Conservation (phyloP, 768 basidiomycete species). For the Cystobasidium ongulense region DNA sequence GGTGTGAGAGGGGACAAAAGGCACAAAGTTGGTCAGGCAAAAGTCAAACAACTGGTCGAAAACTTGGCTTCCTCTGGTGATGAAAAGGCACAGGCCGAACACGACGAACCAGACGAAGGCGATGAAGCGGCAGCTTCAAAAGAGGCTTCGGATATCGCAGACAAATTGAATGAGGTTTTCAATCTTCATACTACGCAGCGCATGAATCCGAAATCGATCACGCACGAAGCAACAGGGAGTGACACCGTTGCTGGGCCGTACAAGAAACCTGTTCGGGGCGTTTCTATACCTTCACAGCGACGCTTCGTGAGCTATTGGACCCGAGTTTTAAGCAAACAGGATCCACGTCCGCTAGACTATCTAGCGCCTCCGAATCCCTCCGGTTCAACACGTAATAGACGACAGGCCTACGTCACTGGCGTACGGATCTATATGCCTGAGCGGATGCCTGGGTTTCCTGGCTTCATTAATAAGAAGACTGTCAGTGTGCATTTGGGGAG, state of each 20-base stretch:
- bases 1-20: conserved; percentile 6
- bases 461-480: conserved; percentile 47
- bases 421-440: conserved; percentile 39
- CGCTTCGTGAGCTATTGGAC: conserved; percentile 71
- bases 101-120: not conserved
- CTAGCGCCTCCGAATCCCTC: conserved; percentile 31
- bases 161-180: conserved; percentile 22
- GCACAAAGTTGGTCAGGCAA: not conserved
- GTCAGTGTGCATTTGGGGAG: conserved; percentile 67
- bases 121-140: not conserved
- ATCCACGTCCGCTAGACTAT: conserved; percentile 49
- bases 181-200: conserved; percentile 30
- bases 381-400: not conserved
- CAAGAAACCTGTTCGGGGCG: conserved; percentile 25
- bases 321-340: conserved; percentile 31
- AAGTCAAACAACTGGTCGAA: conserved; percentile 8
- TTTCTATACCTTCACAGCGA: conserved; percentile 63
- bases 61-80: conserved; percentile 7
- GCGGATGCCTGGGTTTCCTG: conserved; percentile 36
- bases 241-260: not conserved
- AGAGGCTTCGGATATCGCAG: conserved; percentile 20
- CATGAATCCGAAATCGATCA: conserved; percentile 3
- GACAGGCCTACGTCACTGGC: conserved; percentile 35
- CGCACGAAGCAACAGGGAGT: not conserved
- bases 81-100: not conserved